Conservation (phyloP, 768 basidiomycete genomes). For the Auriscalpium vulgare region DNA sequence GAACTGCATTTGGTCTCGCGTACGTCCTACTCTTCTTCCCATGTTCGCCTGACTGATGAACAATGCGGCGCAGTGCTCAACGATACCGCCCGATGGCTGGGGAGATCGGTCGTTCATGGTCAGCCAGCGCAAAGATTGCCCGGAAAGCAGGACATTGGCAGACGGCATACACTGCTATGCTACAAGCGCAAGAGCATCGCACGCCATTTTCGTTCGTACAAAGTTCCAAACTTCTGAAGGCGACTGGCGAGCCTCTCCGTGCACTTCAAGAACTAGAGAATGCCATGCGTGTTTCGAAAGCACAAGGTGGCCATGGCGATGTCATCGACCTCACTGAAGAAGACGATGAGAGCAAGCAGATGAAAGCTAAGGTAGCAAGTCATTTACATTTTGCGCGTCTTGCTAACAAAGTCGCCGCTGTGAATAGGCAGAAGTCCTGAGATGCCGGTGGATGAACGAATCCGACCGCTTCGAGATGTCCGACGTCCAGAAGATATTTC, state of each 20-base stretch:
- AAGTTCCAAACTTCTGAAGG: slow-evolving; percentile 79
- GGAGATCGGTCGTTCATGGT: slow-evolving; percentile 75
- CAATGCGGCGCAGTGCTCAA: slow-evolving; percentile 3
- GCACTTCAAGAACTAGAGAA: slow-evolving; percentile 85
- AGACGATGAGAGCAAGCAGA: slow-evolving; percentile 37
- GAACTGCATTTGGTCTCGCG: slow-evolving; percentile 67
- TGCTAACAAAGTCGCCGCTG: background rate
- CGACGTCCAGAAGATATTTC: slow-evolving; percentile 52
- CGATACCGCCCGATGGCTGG: slow-evolving; percentile 3
- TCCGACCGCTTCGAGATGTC: slow-evolving; percentile 71
- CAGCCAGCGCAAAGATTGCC: slow-evolving; percentile 91
- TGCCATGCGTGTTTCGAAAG: slow-evolving; percentile 39
- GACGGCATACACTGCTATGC: slow-evolving; percentile 91
- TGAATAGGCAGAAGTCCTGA: slow-evolving; percentile 62
- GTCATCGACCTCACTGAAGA: slow-evolving; percentile 55
- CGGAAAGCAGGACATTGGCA: slow-evolving; percentile 93
- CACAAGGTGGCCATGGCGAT: slow-evolving; percentile 19
- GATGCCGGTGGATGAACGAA: slow-evolving; percentile 90
- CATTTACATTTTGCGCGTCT: background rate
- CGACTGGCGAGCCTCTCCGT: slow-evolving; percentile 70
- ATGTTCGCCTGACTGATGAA: background rate
- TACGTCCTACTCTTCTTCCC: slow-evolving; percentile 26
- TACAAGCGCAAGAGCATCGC: slow-evolving; percentile 76
- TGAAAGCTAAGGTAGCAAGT: slow-evolving; percentile 61
- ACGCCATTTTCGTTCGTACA: slow-evolving; percentile 80